These are phyloP conservation scores for Aristolochia californica DNA, from an alignment of 164 flowering plant species.

Conservation along the genomic window DNA sequence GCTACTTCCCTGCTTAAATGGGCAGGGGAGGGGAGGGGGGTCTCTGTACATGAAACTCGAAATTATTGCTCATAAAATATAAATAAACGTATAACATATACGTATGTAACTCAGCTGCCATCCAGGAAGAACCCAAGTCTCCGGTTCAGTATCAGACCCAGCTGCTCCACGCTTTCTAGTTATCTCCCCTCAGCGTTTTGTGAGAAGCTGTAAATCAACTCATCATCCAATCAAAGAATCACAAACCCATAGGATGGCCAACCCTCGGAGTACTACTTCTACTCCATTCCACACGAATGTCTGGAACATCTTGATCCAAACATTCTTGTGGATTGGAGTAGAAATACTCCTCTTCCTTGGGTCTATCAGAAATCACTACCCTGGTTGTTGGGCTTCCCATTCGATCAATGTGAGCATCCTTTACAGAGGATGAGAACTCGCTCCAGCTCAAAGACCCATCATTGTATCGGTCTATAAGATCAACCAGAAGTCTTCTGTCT, in stretches of 20 bases:
- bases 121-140: background rate
- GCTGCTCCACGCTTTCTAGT: too few relatives aligned
- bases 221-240: too few relatives aligned
- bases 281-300: slow-evolving; percentile 15
- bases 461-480: slow-evolving; percentile 57
- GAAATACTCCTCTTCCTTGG: slow-evolving; percentile 85
- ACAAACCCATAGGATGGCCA: too few relatives aligned
- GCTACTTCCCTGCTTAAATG: slow-evolving; percentile 1
- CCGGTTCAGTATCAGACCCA: too few relatives aligned
- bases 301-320: slow-evolving; percentile 30
- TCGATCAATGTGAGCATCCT: slow-evolving; percentile 47
- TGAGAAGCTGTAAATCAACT: too few relatives aligned
- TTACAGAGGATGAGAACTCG: slow-evolving; percentile 57
- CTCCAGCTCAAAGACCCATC: slow-evolving; percentile 55
- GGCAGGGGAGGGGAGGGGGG: background rate
- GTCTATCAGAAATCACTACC: slow-evolving; percentile 62
- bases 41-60: background rate
- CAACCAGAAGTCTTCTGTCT: slow-evolving; percentile 61
- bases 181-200: too few relatives aligned
- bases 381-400: slow-evolving; percentile 63
- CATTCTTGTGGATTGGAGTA: slow-evolving; percentile 86
- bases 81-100: background rate
- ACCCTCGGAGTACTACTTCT: background rate
- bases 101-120: too few relatives aligned
- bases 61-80: background rate